Conservation (phyloP, 306 rosid species). For the Cicer cuneatum region DNA sequence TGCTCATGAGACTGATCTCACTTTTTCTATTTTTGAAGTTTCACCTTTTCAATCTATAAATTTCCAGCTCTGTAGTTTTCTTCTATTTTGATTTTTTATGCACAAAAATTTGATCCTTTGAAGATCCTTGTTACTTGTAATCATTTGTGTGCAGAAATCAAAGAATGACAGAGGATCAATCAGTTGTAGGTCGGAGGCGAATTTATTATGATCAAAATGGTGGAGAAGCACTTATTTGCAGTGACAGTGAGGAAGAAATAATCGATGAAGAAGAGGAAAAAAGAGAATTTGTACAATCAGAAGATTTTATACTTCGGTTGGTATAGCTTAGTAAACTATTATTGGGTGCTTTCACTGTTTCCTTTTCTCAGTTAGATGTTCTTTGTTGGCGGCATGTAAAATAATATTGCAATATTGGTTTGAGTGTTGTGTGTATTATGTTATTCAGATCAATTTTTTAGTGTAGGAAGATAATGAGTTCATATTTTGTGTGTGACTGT, state of each 20-base stretch:
- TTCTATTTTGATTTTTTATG: constrained; percentile 14
- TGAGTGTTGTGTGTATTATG: constrained; percentile 22
- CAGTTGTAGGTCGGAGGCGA: constrained; percentile 93
- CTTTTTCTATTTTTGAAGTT: constrained; percentile 16
- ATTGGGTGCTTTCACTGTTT: constrained; percentile 33
- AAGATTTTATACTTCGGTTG: constrained; percentile 92
- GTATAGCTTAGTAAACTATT: constrained; percentile 51
- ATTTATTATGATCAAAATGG: constrained; percentile 98
- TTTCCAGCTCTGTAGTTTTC: constrained; percentile 32
- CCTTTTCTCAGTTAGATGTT: constrained; percentile 10
- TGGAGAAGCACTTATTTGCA: constrained; percentile 97
- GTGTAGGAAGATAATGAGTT: constrained; percentile 28
- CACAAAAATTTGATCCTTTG: constrained; percentile 13
- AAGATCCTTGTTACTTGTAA: constrained; percentile 39
- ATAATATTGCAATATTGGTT: constrained; percentile 24
- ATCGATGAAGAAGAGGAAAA: constrained; percentile 93
- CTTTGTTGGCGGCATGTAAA: constrained; percentile 7
- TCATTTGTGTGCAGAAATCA: constrained; percentile 76
- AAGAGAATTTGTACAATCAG: constrained; percentile 81
- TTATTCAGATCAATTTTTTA: constrained; percentile 12
- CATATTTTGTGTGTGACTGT: neutral
- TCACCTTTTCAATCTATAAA: constrained; percentile 25
- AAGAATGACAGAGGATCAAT: constrained; percentile 99
- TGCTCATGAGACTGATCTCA: neutral
- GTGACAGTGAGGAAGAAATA: constrained; percentile 97